Conservation (phyloP, 1,139 yeast species). For the Lodderomyces theae region DNA sequence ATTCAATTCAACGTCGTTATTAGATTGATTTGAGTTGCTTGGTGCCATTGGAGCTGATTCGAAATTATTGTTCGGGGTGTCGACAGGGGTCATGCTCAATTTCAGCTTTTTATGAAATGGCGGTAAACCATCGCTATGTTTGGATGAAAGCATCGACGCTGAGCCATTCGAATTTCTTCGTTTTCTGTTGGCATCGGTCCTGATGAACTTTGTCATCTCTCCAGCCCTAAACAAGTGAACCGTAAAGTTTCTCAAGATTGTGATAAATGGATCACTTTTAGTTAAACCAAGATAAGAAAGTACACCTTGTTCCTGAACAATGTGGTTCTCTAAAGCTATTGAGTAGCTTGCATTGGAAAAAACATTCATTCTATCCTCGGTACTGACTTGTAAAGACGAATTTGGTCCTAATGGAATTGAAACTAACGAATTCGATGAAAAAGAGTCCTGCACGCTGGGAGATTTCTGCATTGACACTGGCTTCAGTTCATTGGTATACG, state of each 20-base stretch:
- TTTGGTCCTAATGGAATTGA: conserved; percentile 39
- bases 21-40: conserved; percentile 6
- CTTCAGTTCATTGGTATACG: conserved; percentile 3
- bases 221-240: conserved; percentile 36
- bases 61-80: neutral
- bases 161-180: conserved; percentile 14
- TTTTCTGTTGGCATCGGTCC: conserved; percentile 19
- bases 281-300: conserved; percentile 43
- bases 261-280: conserved; percentile 42
- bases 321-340: conserved; percentile 36
- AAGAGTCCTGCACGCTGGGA: conserved; percentile 16
- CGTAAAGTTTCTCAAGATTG: conserved; percentile 38
- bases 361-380: conserved; percentile 34
- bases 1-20: conserved; percentile 1
- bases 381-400: conserved; percentile 34
- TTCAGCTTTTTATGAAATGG: conserved; percentile 7
- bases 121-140: conserved; percentile 5
- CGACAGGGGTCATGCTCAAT: neutral
- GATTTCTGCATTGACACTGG: conserved; percentile 4
- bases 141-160: conserved; percentile 6
- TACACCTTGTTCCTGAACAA: conserved; percentile 44
- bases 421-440: conserved; percentile 18
- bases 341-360: conserved; percentile 40
- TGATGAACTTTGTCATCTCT: conserved; percentile 33
- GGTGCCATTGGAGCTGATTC: conserved; percentile 4